Conservation (phyloP, 805 yeast genomes). For the Candida corydali region DNA sequence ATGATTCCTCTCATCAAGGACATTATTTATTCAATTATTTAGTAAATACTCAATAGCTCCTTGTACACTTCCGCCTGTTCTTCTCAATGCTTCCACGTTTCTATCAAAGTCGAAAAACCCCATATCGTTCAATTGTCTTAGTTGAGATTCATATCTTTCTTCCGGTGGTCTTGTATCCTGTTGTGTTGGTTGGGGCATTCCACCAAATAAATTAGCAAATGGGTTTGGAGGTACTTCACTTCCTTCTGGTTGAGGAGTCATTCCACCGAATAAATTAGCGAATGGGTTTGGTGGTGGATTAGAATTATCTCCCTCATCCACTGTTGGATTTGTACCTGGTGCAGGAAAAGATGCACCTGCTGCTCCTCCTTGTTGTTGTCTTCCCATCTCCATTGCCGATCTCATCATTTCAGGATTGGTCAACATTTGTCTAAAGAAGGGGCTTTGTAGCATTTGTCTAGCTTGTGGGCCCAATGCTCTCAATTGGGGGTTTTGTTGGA, state of each 20-base stretch:
- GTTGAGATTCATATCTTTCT: slow-evolving; percentile 40
- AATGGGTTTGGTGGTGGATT: slow-evolving; percentile 28
- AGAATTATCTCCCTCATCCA: slow-evolving; percentile 13
- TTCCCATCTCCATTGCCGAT: slow-evolving; percentile 72
- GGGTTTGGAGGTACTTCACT: too few relatives aligned
- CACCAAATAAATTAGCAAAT: slow-evolving; percentile 44
- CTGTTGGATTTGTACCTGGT: slow-evolving; percentile 10
- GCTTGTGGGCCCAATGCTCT: slow-evolving; percentile 87
- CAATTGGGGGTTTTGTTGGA: slow-evolving; percentile 78
- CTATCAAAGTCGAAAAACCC: slow-evolving; percentile 88
- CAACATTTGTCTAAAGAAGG: slow-evolving; percentile 65
- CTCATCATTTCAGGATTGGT: slow-evolving; percentile 83
- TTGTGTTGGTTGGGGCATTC: slow-evolving; percentile 28
- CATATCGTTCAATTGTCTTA: slow-evolving; percentile 46
- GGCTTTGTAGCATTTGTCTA: slow-evolving; percentile 79
- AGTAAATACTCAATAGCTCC: slow-evolving; percentile 90
- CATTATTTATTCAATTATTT: slow-evolving; percentile 10
- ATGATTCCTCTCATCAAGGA: too few relatives aligned
- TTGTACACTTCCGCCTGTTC: slow-evolving; percentile 96
- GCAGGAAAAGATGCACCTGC: slow-evolving; percentile 27
- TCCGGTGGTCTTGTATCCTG: slow-evolving; percentile 46
- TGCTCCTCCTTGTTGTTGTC: slow-evolving; percentile 37
- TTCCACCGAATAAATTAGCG: slow-evolving; percentile 34
- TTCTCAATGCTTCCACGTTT: slow-evolving; percentile 85
- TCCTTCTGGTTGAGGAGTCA: too few relatives aligned